A percentile compares a stretch with the other conserved stretches of the same genome.
Conservation (phyloP, 345 rosid genomes). For the Populus tremula region DNA sequence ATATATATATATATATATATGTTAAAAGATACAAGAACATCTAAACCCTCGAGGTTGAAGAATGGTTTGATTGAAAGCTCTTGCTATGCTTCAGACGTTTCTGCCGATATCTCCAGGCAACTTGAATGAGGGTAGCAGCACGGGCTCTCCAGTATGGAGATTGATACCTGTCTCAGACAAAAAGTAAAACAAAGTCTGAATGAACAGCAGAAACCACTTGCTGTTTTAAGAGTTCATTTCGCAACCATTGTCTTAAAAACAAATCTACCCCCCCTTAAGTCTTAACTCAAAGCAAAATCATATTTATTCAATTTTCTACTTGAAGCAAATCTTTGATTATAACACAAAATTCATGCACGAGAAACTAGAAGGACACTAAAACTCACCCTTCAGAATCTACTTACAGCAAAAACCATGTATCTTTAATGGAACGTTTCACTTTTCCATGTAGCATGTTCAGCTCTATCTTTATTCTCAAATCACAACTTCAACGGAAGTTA, state of each 20-base stretch:
- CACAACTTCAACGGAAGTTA: too few species aligned
- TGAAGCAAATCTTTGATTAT: background rate
- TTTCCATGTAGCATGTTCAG: too few species aligned
- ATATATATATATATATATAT: too few species aligned
- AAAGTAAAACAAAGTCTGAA: background rate
- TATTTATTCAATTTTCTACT: background rate
- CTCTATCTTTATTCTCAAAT: too few species aligned
- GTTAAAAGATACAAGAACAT: background rate
- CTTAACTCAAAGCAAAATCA: background rate
- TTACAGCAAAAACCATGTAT: too few species aligned
- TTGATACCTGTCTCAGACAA: conserved; percentile 46
- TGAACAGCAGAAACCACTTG: background rate
- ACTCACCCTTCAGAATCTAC: too few species aligned
- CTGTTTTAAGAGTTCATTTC: background rate
- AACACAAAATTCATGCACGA: background rate
- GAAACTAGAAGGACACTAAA: too few species aligned
- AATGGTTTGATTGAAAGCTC: conserved; percentile 19
- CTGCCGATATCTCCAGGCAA: conserved; percentile 81
- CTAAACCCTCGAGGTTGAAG: background rate
- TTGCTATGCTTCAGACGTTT: conserved; percentile 40
- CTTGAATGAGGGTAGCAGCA: conserved; percentile 66
- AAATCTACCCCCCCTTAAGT: too few species aligned
- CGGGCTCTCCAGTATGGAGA: conserved; percentile 76
- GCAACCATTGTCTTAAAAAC: background rate
- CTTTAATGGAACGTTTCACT: too few species aligned